Conservation (phyloP, 108 stramenopile species). For the Aurantiochytrium sp. region DNA sequence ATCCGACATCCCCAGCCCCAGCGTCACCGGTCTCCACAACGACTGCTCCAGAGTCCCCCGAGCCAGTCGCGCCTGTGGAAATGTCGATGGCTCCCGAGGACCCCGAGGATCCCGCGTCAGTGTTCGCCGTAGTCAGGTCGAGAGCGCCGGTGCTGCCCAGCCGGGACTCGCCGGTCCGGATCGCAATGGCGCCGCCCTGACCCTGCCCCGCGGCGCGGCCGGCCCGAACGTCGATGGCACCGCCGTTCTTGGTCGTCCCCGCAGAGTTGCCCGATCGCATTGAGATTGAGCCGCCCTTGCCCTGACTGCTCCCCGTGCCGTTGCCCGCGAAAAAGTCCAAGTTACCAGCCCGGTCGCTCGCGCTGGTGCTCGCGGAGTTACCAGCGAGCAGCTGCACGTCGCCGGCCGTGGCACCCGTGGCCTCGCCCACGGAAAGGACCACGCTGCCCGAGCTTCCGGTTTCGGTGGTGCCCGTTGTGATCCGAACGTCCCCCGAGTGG, state of each 20-base stretch:
- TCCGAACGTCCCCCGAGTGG: conserved; percentile 23
- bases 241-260: background rate
- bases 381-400: conserved; percentile 38
- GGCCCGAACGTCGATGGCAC: background rate
- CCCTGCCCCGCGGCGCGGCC: background rate
- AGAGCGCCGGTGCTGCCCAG: background rate
- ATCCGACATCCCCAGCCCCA: background rate
- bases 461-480: conserved; percentile 29
- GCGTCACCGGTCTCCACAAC: background rate
- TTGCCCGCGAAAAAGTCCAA: background rate
- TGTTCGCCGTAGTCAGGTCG: background rate
- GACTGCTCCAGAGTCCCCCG: background rate
- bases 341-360: background rate
- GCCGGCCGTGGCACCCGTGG: conserved; percentile 34
- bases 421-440: conserved; percentile 1
- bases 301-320: background rate
- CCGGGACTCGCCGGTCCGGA: background rate
- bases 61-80: background rate
- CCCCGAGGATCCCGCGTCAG: background rate
- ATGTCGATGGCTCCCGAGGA: background rate
- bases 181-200: background rate
- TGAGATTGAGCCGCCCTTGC: background rate
- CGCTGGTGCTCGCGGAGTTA: conserved; percentile 26
- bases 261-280: background rate
- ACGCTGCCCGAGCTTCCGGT: conserved; percentile 32